These are phyloP conservation scores for Marchantia paleacea DNA, from an alignment of 225 moss, liverwort and hornwort species.

Conservation along the genomic window DNA sequence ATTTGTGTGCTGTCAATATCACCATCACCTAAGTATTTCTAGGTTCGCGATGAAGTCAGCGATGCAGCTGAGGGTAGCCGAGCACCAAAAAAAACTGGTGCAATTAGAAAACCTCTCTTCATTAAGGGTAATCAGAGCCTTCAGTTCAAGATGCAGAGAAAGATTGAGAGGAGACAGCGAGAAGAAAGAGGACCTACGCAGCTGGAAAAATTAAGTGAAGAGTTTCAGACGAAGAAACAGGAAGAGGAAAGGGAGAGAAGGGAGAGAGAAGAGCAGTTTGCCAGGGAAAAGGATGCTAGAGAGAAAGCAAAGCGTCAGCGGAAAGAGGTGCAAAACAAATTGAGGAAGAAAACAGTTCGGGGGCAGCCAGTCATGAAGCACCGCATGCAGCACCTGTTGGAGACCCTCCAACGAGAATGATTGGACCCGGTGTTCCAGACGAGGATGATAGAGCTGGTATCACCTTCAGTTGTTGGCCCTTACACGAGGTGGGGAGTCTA, in stretches of 20 bases:
- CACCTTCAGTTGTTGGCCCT: no score
- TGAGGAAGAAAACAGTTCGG: slow-evolving; percentile 64
- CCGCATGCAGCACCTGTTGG: slow-evolving; percentile 68
- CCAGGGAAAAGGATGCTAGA: slow-evolving; percentile 50
- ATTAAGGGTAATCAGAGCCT: slow-evolving; percentile 12
- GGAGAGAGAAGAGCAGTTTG: slow-evolving; percentile 49
- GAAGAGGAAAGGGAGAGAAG: slow-evolving; percentile 49
- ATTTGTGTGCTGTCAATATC: no score
- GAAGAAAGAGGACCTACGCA: slow-evolving; percentile 40
- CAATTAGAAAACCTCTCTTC: slow-evolving; percentile 1
- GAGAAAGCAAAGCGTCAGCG: slow-evolving; percentile 50
- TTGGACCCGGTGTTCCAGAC: neutral
- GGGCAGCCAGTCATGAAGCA: slow-evolving; percentile 96
- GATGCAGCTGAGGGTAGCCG: neutral
- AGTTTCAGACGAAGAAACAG: slow-evolving; percentile 52
- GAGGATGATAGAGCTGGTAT: neutral
- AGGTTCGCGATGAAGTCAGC: slow-evolving; percentile 9
- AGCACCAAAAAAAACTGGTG: neutral
- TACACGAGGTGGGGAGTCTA: no score
- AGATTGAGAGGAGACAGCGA: slow-evolving; percentile 26
- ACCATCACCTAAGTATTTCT: neutral
- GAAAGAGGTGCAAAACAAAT: slow-evolving; percentile 58
- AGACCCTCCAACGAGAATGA: slow-evolving; percentile 52
- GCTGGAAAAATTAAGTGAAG: slow-evolving; percentile 57
- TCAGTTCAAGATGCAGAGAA: slow-evolving; percentile 25